Percentiles rank a stretch among this genome's conserved stretches.
Conservation (phyloP, 371 early-diverging fungal species). For the Mortierella sp. region DNA sequence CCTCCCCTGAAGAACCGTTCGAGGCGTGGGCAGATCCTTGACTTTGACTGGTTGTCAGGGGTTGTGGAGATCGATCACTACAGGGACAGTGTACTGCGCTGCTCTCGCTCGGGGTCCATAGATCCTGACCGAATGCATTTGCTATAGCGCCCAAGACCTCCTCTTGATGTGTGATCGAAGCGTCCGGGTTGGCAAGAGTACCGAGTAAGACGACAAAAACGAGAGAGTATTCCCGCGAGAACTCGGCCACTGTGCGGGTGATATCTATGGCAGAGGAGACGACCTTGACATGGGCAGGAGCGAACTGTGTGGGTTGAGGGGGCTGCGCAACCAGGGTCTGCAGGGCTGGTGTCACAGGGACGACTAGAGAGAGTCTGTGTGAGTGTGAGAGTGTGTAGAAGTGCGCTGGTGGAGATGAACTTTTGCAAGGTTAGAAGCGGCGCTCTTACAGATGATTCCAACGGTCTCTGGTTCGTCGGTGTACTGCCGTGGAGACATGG, state of each 20-base stretch:
- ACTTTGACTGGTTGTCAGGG: background rate
- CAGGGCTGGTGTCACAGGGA: background rate
- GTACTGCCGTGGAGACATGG: slow-evolving; percentile 10
- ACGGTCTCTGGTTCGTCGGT: slow-evolving; percentile 41
- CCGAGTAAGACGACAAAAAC: slow-evolving; percentile 38
- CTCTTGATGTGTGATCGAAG: slow-evolving; percentile 20
- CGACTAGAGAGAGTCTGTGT: slow-evolving; percentile 7
- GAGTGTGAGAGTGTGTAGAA: background rate
- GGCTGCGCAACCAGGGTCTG: background rate
- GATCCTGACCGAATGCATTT: slow-evolving; percentile 46
- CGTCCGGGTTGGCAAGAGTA: background rate
- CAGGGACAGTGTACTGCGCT: slow-evolving; percentile 18
- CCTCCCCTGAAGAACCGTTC: background rate
- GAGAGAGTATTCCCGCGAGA: slow-evolving; percentile 47
- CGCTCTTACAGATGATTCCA: slow-evolving; percentile 40
- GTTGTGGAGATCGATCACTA: background rate
- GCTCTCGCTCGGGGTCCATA: slow-evolving; percentile 16
- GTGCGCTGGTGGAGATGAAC: background rate
- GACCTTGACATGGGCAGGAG: slow-evolving; percentile 10
- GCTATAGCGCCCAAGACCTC: slow-evolving; percentile 38
- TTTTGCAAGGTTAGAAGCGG: background rate
- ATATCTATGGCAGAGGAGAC: slow-evolving; percentile 36
- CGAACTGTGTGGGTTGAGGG: slow-evolving; percentile 21
- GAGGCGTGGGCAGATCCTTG: background rate
- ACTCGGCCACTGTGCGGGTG: slow-evolving; percentile 35